A percentile compares a stretch with the other conserved stretches of the same genome.
phyloP scores from a whole-genome alignment of 2,329 filamentous ascomycete genomes.

The Monosporascus sp. region DNA sequence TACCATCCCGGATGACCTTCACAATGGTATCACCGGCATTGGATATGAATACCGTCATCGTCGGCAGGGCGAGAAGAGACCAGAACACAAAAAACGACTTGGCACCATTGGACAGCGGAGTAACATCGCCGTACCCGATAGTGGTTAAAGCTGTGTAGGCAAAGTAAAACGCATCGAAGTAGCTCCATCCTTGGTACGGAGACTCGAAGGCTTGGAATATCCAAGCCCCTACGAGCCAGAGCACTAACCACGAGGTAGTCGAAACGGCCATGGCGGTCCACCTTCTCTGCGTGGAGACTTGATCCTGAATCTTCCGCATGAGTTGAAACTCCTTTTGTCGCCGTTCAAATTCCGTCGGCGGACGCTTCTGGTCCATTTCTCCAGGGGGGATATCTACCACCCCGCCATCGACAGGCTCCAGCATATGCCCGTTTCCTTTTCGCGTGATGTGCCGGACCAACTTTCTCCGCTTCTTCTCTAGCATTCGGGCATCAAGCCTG shows the following conservation, averaged over 20 bases:
- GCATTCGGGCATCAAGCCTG: conserved; percentile 49
- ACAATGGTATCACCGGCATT: conserved; percentile 83
- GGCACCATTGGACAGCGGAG: conserved; percentile 70
- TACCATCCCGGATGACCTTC: conserved; percentile 49
- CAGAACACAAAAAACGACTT: conserved; percentile 91
- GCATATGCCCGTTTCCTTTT: conserved; percentile 40
- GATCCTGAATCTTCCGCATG: conserved; percentile 74
- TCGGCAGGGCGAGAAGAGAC: conserved; percentile 79
- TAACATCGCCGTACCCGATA: conserved; percentile 79
- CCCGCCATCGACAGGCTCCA: conserved; percentile 40
- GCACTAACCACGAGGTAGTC: conserved; percentile 58
- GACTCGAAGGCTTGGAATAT: conserved; percentile 58
- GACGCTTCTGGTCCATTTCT: conserved; percentile 8
- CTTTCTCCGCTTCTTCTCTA: conserved; percentile 52
- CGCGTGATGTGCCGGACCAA: conserved; percentile 40
- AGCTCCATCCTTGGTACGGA: conserved; percentile 57
- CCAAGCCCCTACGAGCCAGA: conserved; percentile 77
- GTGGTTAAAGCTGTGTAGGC: conserved; percentile 78
- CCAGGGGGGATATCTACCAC: conserved; percentile 10
- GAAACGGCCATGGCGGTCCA: conserved; percentile 72
- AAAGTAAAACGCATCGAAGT: conserved; percentile 82
- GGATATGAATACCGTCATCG: conserved; percentile 80
- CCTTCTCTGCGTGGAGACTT: conserved; percentile 58
- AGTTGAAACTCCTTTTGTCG: conserved; percentile 67
- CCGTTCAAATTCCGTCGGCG: conserved; percentile 47